Evolutionary conservation across 495 filamentous ascomycete genomes (phyloP).

Genomic region (Penicillium flavigenum): DNA sequence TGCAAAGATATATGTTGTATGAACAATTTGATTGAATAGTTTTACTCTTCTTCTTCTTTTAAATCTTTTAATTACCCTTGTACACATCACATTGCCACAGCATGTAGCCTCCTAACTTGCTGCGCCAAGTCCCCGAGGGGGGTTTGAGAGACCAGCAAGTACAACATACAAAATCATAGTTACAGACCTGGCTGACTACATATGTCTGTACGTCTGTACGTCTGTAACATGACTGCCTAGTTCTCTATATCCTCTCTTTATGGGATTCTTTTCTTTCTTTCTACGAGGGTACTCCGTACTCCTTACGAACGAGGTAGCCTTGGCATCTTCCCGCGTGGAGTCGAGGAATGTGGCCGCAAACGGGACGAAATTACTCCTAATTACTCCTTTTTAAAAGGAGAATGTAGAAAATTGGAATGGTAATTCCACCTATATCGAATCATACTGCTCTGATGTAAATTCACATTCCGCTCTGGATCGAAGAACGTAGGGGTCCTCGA

Average conservation of each 20-base stretch:
- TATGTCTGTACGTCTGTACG: not conserved
- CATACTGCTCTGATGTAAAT: constrained; percentile 1
- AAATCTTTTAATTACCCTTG: not conserved
- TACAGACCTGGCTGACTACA: constrained; percentile 8
- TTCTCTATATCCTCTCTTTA: not conserved
- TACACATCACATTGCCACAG: constrained; percentile 3
- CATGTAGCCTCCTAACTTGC: constrained; percentile 7
- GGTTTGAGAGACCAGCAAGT: not conserved
- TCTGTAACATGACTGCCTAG: constrained; percentile 1
- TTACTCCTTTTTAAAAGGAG: not conserved
- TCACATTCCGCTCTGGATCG: constrained; percentile 13
- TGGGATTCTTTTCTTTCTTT: not conserved
- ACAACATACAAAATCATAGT: too few relatives aligned
- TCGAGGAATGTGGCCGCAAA: constrained; percentile 18
- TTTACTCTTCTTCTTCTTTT: too few relatives aligned
- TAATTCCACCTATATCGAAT: not conserved
- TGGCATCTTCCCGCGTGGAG: constrained; percentile 24
- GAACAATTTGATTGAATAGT: not conserved
- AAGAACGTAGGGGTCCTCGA: constrained; percentile 9
- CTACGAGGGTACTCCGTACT: not conserved
- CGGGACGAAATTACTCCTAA: constrained; percentile 6
- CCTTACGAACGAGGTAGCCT: constrained; percentile 1
- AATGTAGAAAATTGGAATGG: not conserved
- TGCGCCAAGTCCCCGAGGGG: constrained; percentile 14
- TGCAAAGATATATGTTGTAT: not conserved